A percentile compares a stretch with the other conserved stretches of the same genome.
Conservation (phyloP, 2,329 filamentous ascomycete species). For the Trichophaea hybrida region DNA sequence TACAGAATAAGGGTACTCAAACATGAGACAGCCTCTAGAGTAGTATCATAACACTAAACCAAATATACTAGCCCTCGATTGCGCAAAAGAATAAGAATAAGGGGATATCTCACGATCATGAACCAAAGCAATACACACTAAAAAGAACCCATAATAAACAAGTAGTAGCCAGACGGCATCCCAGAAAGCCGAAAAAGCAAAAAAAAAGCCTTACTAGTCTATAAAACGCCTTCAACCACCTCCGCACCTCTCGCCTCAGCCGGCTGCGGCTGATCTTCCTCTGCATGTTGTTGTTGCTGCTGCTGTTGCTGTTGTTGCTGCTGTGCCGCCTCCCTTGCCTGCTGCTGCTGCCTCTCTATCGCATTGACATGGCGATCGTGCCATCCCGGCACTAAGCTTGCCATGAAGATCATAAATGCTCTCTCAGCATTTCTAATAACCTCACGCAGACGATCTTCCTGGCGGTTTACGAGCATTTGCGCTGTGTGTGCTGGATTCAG, state of each 20-base stretch:
- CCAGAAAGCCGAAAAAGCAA: neutral
- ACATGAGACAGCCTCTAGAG: too few relatives aligned
- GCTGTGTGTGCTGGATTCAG: conserved; percentile 13
- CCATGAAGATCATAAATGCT: conserved; percentile 24
- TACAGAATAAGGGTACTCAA: too few relatives aligned
- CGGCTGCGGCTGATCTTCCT: neutral
- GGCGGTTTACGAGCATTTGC: conserved; percentile 14
- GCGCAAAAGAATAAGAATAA: too few relatives aligned
- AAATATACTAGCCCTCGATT: too few relatives aligned
- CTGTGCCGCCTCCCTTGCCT: neutral
- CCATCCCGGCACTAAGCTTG: conserved; percentile 26
- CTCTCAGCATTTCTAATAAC: conserved; percentile 21
- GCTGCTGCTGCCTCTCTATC: conserved; percentile 15
- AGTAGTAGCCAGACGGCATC: neutral
- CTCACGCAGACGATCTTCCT: conserved; percentile 14
- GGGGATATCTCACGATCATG: too few relatives aligned
- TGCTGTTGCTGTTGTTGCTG: neutral
- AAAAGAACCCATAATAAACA: neutral
- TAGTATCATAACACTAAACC: too few relatives aligned
- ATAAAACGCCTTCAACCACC: neutral
- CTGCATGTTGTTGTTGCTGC: neutral
- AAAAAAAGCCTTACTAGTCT: neutral
- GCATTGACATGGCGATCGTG: conserved; percentile 23
- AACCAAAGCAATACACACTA: neutral
- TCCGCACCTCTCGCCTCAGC: neutral